phyloP scores from a whole-genome alignment of 495 filamentous ascomycete genomes.

The Aspergillus asperescens region DNA sequence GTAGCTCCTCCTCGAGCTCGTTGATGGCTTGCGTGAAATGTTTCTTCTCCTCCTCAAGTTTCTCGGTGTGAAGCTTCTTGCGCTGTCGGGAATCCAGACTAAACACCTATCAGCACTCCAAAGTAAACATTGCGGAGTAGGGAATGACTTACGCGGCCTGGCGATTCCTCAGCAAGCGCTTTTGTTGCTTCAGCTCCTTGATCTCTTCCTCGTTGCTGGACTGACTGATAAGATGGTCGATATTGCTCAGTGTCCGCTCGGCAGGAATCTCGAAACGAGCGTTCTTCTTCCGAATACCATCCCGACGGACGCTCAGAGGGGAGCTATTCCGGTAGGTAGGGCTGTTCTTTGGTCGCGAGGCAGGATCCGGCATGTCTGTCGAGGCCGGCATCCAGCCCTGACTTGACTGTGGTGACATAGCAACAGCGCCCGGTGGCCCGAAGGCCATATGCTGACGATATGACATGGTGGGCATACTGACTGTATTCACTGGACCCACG shows the following conservation, averaged over 20 bases:
- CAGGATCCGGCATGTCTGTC: slow-evolving; percentile 52
- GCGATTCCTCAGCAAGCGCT: slow-evolving; percentile 87
- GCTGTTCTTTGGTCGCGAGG: slow-evolving; percentile 67
- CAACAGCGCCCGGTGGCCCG: slow-evolving; percentile 41
- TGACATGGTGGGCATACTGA: slow-evolving; percentile 44
- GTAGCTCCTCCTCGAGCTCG: slow-evolving; percentile 74
- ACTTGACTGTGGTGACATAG: slow-evolving; percentile 57
- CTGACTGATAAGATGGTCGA: slow-evolving; percentile 85
- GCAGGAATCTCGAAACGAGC: slow-evolving; percentile 96
- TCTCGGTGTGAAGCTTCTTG: slow-evolving; percentile 98
- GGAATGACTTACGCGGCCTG: slow-evolving; percentile 79
- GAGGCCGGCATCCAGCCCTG: slow-evolving; percentile 59
- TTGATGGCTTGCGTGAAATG: slow-evolving; percentile 68
- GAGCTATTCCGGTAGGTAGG: slow-evolving; percentile 75
- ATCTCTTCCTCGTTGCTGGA: slow-evolving; percentile 89
- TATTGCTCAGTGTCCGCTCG: slow-evolving; percentile 88
- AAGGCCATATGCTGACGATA: slow-evolving; percentile 38
- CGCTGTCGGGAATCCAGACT: slow-evolving; percentile 94
- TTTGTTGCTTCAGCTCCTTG: slow-evolving; percentile 98
- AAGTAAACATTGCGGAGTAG: slow-evolving; percentile 13
- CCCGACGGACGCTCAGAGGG: slow-evolving; percentile 66
- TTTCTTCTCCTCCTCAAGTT: slow-evolving; percentile 96
- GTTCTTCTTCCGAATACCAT: slow-evolving; percentile 99
- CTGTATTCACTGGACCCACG: slow-evolving; percentile 45
- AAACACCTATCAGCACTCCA: slow-evolving; percentile 29